phyloP scores from a whole-genome alignment of 106 monocot species.

The Dendrobium huoshanense region DNA sequence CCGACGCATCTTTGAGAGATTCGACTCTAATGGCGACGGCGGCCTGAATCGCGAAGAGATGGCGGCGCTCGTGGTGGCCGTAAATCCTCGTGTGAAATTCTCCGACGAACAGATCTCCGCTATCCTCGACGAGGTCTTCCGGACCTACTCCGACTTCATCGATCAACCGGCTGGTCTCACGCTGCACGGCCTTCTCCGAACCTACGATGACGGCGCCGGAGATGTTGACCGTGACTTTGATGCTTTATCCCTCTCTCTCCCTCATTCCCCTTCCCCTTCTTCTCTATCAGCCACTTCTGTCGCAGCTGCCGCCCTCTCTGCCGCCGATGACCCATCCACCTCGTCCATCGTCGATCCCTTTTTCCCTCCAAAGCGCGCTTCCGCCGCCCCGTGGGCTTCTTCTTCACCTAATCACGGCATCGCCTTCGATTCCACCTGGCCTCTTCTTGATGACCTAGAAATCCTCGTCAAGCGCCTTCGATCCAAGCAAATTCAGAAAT shows the following conservation, averaged over 20 bases:
- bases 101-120: conserved; percentile 48
- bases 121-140: conserved; percentile 61
- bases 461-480: conserved; percentile 60
- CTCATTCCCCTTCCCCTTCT: conserved; percentile 11
- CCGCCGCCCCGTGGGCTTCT: conserved; percentile 26
- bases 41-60: conserved; percentile 55
- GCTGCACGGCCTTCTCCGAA: conserved; percentile 33
- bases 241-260: conserved; percentile 19
- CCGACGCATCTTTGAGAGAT: conserved; percentile 18
- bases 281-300: conserved; percentile 9
- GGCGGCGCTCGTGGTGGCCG: conserved; percentile 50
- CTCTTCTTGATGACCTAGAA: conserved; percentile 72
- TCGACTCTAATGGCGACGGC: conserved; percentile 12
- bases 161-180: conserved; percentile 21
- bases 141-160: conserved; percentile 54
- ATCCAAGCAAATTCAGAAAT: conserved; percentile 55
- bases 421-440: conserved; percentile 58
- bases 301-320: not conserved
- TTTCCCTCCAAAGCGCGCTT: conserved; percentile 10
- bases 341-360: not conserved
- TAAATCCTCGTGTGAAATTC: conserved; percentile 53
- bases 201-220: conserved; percentile 63
- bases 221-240: conserved; percentile 65
- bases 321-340: conserved; percentile 8
- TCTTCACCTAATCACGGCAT: conserved; percentile 67